Evolutionary conservation across 2,329 filamentous ascomycete species (phyloP).

Genomic region (Curvularia verruculosa): DNA sequence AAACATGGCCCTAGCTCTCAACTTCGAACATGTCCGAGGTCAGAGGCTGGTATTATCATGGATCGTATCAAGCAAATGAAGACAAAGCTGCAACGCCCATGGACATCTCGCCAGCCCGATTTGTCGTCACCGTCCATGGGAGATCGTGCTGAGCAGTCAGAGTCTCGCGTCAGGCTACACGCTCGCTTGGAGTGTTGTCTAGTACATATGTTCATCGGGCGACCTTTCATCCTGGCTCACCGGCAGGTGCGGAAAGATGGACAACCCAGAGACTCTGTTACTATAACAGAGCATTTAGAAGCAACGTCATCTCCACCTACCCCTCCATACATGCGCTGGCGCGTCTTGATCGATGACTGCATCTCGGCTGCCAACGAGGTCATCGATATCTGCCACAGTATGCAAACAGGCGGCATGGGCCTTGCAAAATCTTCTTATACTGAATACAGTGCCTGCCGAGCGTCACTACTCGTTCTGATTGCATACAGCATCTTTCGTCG

Average conservation of each 20-base stretch:
- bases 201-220: constrained; percentile 21
- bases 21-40: constrained; percentile 12
- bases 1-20: constrained; percentile 3
- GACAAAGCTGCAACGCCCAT: constrained; percentile 6
- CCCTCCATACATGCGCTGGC: constrained; percentile 4
- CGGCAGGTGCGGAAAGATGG: constrained; percentile 7
- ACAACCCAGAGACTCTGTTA: not conserved
- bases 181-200: constrained; percentile 18
- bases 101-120: constrained; percentile 1
- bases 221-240: constrained; percentile 21
- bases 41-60: constrained; percentile 12
- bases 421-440: constrained; percentile 21
- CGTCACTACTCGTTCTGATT: constrained; percentile 19
- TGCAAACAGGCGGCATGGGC: constrained; percentile 18
- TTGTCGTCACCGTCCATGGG: not conserved
- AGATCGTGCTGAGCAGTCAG: not conserved
- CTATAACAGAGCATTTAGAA: not conserved
- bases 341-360: constrained; percentile 17
- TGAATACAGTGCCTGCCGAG: constrained; percentile 22
- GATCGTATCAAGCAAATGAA: constrained; percentile 12
- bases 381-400: constrained; percentile 13
- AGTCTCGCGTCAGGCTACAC: constrained; percentile 9
- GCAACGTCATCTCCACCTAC: not conserved
- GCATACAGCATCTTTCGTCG: constrained; percentile 18
- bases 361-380: constrained; percentile 16